phyloP scores from a whole-genome alignment of 176 grass and related monocot species.

The Cenchrus fungigraminus region DNA sequence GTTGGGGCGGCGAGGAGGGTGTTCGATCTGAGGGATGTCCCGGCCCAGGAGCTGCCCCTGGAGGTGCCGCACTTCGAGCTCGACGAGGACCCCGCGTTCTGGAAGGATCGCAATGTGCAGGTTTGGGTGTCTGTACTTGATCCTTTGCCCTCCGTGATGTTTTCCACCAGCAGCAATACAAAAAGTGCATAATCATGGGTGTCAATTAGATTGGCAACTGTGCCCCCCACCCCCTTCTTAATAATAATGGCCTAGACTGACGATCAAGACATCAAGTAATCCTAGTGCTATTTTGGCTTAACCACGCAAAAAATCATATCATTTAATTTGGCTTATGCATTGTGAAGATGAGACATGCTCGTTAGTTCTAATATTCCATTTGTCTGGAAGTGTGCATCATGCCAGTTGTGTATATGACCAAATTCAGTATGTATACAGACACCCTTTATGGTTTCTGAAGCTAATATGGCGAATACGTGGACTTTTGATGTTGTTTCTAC shows the following conservation, averaged over 20 bases:
- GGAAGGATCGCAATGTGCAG: conserved; percentile 96
- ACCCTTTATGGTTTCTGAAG: background rate
- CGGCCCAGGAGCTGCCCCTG: conserved; percentile 41
- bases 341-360: background rate
- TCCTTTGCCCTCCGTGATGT: background rate
- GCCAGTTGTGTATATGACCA: background rate
- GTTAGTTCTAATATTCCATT: background rate
- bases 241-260: background rate
- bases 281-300: background rate
- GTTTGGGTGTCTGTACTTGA: conserved; percentile 35
- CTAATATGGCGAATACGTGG: background rate
- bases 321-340: background rate
- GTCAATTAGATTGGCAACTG: background rate
- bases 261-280: conserved; percentile 4
- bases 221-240: background rate
- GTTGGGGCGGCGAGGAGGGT: conserved; percentile 50
- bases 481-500: conserved; percentile 8
- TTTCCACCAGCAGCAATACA: background rate
- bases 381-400: background rate
- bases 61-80: conserved; percentile 84
- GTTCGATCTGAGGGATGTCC: conserved; percentile 49
- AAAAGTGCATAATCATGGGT: background rate
- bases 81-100: conserved; percentile 85
- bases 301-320: background rate
- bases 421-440: background rate